phyloP scores from a whole-genome alignment of 2,329 filamentous ascomycete genomes.

The Tolypocladium nubicola region DNA sequence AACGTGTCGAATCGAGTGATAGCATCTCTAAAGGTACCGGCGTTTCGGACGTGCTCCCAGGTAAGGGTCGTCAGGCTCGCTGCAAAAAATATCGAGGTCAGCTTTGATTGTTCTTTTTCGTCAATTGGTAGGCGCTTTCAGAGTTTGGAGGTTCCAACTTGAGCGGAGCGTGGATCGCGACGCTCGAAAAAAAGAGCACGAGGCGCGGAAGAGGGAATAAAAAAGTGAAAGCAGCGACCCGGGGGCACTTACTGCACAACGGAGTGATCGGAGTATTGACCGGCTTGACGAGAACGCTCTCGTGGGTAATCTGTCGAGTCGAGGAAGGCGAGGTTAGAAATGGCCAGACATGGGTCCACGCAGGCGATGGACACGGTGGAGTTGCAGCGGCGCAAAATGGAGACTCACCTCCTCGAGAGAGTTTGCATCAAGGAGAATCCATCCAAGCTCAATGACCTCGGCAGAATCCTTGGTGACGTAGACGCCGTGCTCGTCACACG shows the following conservation, averaged over 20 bases:
- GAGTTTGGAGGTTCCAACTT: background rate
- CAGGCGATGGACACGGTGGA: background rate
- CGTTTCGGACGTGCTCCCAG: constrained; percentile 97
- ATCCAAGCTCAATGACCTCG: constrained; percentile 97
- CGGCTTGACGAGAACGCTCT: constrained; percentile 94
- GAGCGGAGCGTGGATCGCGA: background rate
- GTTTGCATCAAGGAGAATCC: constrained; percentile 91
- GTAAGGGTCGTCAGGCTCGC: constrained; percentile 95
- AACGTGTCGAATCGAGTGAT: constrained; percentile 92
- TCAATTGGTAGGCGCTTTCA: background rate
- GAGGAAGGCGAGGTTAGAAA: constrained; percentile 3
- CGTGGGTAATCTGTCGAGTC: constrained; percentile 66
- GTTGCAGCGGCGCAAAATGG: constrained; percentile 5
- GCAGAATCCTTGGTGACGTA: constrained; percentile 99
- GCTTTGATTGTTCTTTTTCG: background rate
- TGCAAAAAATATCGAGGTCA: constrained; percentile 26
- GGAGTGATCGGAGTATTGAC: constrained; percentile 98
- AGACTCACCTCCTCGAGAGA: constrained; percentile 76
- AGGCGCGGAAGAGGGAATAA: constrained; percentile 3
- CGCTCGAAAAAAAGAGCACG: background rate
- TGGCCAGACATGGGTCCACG: background rate
- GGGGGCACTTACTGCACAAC: constrained; percentile 76
- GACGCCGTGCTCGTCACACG: constrained; percentile 97
- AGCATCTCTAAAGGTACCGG: constrained; percentile 93
- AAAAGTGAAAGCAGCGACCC: constrained; percentile 4